Evolutionary conservation across 1,284 basidiomycete genomes (phyloP).

Genomic region (Boletus semigastroideus): DNA sequence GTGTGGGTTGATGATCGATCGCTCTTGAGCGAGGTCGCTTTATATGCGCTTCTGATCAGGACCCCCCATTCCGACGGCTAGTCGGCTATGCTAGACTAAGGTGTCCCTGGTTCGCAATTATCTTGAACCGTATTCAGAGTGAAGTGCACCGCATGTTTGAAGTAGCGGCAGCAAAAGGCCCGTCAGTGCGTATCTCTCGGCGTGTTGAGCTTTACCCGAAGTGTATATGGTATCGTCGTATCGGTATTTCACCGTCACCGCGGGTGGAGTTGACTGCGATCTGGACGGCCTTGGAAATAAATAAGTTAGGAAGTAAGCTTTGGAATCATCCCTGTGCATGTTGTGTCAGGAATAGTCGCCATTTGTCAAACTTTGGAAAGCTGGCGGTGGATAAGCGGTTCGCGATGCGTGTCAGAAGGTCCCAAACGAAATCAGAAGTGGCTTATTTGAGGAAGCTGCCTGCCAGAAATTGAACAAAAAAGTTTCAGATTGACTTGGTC

Average conservation of each 20-base stretch:
- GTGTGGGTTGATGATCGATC: background rate
- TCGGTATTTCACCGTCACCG: background rate
- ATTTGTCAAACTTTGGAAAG: background rate
- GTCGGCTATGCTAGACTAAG: no score
- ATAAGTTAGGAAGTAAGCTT: no score
- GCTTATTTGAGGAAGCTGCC: background rate
- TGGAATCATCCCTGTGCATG: background rate
- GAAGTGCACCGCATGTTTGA: background rate
- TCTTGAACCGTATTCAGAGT: background rate
- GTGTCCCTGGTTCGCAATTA: background rate
- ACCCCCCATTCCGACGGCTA: background rate
- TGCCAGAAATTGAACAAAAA: background rate
- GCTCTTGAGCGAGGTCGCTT: background rate
- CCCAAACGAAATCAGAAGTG: background rate
- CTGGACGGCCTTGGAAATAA: background rate
- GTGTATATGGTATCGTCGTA: background rate
- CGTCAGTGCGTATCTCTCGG: background rate
- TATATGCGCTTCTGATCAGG: slow-evolving; percentile 8
- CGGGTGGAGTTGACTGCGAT: background rate
- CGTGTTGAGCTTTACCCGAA: slow-evolving; percentile 1
- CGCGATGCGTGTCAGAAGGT: background rate
- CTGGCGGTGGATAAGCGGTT: background rate
- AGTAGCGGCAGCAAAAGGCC: background rate
- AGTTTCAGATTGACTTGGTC: slow-evolving; percentile 1
- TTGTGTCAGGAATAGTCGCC: background rate